Evolutionary conservation across 2,329 filamentous ascomycete species (phyloP), one percentile per base, ranked within the genome.

Genomic region (Aspergillus quadrilineatus): DNA sequence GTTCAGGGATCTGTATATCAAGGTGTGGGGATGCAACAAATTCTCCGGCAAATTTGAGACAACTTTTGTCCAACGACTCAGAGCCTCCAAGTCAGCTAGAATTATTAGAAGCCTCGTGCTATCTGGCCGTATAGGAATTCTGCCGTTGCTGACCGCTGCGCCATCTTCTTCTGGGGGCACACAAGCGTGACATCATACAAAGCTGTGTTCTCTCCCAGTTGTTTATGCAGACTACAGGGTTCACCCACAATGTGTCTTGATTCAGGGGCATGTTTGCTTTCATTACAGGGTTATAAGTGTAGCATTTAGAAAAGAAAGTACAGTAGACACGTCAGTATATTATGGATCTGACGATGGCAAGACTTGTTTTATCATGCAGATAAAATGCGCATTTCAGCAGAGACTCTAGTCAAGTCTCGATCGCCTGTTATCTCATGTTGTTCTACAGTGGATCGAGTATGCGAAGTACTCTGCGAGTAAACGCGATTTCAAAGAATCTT

Each of bases 91-190:
- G 22, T 52, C 26, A 17, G 17, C 43, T n/a, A 15, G 17, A 34
- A 37, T 22, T 7, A 17, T n/a, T 42, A 26, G 32, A 28, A 29
- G 32, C 41, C 50, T 52, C 41, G 39, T 52, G 30, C 50, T 52
- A 41, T 7, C 30, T n/a, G 30, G 12, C 42, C 39, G 32, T 36
- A 37, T 45, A 28, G 22, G 41, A 22, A 37, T 52, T 52, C 50
- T 52, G 50, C 50, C 41, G 6, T 6, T 45, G 14, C 14, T 52
- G 50, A 52, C 50, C 41, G 50, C 39, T 15, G 50, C 10, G 15
- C 37, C 36, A 43, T 34, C 47, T 36, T 50, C 48, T 50, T 22
- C 22, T 22, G 22, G 22, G 22, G 22, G 22, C 22, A 22, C 17
- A 17, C 22, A 22, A 22, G 22, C 22, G 22, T 22, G 22, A 22